Conservation (phyloP, 768 basidiomycete species). For the Suillus alpinus region DNA sequence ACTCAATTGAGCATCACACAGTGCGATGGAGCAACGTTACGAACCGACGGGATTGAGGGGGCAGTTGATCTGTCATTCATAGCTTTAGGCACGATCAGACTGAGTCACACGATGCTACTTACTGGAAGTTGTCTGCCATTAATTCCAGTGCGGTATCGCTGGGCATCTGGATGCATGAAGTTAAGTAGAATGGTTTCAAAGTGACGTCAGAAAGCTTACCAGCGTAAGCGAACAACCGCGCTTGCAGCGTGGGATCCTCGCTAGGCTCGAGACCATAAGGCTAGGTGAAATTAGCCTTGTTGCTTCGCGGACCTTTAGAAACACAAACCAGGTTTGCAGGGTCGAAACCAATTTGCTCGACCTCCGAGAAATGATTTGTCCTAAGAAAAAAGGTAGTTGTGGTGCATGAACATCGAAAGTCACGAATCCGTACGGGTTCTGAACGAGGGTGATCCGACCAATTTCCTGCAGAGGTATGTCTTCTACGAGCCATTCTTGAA, state of each 20-base stretch:
- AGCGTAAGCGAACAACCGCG: constrained; percentile 55
- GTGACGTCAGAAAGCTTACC: constrained; percentile 24
- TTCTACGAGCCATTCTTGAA: constrained; percentile 34
- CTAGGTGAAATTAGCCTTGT: background rate
- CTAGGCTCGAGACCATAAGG: constrained; percentile 43
- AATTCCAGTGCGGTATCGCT: constrained; percentile 37
- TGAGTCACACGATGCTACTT: background rate
- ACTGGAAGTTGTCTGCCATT: constrained; percentile 39
- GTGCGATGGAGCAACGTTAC: constrained; percentile 4
- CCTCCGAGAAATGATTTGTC: constrained; percentile 33
- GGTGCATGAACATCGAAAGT: background rate
- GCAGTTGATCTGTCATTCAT: constrained; percentile 29
- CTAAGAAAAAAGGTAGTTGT: constrained; percentile 2
- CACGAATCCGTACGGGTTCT: constrained; percentile 31
- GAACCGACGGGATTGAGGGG: constrained; percentile 36
- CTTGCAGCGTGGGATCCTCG: constrained; percentile 58
- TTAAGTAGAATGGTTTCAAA: background rate
- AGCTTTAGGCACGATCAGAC: background rate
- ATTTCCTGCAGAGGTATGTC: constrained; percentile 34
- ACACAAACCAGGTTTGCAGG: constrained; percentile 45
- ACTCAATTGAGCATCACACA: background rate
- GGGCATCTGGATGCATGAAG: constrained; percentile 27
- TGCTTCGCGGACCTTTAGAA: background rate
- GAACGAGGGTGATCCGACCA: constrained; percentile 35
- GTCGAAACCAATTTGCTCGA: constrained; percentile 46